Base-by-base conservation (phyloP, 768 basidiomycete genomes). In the Leccinellum rugosiceps region DNA sequence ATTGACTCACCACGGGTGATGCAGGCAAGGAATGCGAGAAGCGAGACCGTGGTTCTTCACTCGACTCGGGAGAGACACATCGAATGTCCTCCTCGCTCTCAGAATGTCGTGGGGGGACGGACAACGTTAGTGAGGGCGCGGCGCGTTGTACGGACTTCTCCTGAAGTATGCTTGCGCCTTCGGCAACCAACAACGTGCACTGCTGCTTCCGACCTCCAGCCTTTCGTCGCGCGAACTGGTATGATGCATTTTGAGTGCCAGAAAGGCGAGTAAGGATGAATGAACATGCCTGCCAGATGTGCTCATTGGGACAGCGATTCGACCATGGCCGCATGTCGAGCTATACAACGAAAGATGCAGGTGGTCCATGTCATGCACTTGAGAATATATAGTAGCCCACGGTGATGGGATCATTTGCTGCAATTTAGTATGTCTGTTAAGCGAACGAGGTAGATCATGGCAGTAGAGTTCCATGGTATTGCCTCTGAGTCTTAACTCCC, bases 31-130 rank as follows among this genome's bases (percentile, higher is more conserved):
- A 67, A 43, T 57, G 50, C 38, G 66, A 67, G 31, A 67, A 67
- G 7, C 66, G 63, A 28, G 66, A 67, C 7, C 57, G 58, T 32
- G 66, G 66, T 23, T 65, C 61, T 25, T 63, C 63, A 14, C 48
- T 57, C 1, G 60, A 68, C 4, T 46, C 56, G 13, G 28, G 3
- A 2, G 59, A 53, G 32, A 21, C 14, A 34, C 21, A 32, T 15
- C 19, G 23, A 6, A 7, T 3, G 1, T 41, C 54, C 4, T 28
- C 49, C 15, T 34, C 55, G 30, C 14, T 25, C 21, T 48, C 50
- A 44, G 25, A 28, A 43, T 19, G 2, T 6, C 10, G 4, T 11
- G 5, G 50, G n/a, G 58, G 43, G 21, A 63, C 21, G 53, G 63
- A 53, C 19, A 50, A 13, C 17, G 41, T 19, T 6, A 43, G n/a